phyloP scores from a whole-genome alignment of 2,329 filamentous ascomycete genomes.

The Cercospora berteroae region DNA sequence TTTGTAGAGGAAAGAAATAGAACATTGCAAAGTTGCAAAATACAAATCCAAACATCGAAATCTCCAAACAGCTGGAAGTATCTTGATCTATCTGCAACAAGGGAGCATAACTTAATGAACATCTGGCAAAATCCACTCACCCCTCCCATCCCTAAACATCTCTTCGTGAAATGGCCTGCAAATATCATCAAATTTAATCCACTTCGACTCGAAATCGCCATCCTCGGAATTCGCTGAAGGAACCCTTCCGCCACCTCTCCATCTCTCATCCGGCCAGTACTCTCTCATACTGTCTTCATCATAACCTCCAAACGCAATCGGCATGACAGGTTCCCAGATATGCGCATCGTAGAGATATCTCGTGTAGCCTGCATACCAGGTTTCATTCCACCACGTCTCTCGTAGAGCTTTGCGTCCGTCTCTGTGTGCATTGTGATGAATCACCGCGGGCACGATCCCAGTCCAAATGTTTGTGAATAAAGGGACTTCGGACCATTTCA shows the following conservation, averaged over 20 bases:
- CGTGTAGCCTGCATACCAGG: slow-evolving; percentile 26
- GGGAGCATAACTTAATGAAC: background rate
- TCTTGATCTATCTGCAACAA: background rate
- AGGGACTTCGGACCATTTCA: slow-evolving; percentile 25
- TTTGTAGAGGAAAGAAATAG: background rate
- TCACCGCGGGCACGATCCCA: slow-evolving; percentile 28
- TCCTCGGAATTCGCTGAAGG: slow-evolving; percentile 44
- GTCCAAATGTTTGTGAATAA: slow-evolving; percentile 31
- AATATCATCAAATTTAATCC: slow-evolving; percentile 46
- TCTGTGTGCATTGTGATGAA: slow-evolving; percentile 30
- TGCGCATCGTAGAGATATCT: slow-evolving; percentile 24
- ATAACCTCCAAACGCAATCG: slow-evolving; percentile 40
- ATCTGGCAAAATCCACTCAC: slow-evolving; percentile 34
- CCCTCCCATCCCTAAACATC: slow-evolving; percentile 48
- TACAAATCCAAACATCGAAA: background rate
- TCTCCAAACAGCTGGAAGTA: background rate
- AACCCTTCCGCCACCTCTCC: slow-evolving; percentile 50
- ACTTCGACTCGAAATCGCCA: slow-evolving; percentile 42
- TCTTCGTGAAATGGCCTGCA: slow-evolving; percentile 46
- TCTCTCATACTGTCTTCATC: slow-evolving; percentile 37
- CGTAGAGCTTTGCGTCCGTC: slow-evolving; percentile 22
- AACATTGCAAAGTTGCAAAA: background rate
- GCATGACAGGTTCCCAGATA: slow-evolving; percentile 19
- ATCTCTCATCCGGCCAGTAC: slow-evolving; percentile 46
- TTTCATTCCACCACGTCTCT: slow-evolving; percentile 28